These are phyloP conservation scores for Schizophyllum amplum DNA, from an alignment of 1,284 basidiomycete genomes.

Conservation along the genomic window DNA sequence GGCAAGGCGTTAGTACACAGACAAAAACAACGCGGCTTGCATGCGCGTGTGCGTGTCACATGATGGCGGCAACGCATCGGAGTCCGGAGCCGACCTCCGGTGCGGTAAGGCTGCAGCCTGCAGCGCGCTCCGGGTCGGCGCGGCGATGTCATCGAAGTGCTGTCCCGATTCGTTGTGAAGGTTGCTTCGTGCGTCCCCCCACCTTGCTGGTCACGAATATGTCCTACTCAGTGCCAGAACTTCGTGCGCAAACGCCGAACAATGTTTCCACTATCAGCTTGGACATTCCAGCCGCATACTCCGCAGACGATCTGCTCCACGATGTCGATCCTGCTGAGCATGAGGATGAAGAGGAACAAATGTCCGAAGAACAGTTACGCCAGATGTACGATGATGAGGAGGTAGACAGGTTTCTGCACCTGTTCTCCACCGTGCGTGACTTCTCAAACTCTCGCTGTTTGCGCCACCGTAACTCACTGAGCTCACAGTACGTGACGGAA, in stretches of 20 bases:
- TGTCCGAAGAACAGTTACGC: conserved; percentile 38
- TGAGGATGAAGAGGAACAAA: conserved; percentile 14
- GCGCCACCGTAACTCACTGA: not conserved
- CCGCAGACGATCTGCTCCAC: not conserved
- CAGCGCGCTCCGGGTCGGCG: too few relatives aligned
- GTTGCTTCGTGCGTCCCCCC: too few relatives aligned
- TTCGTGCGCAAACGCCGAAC: too few relatives aligned
- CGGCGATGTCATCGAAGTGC: too few relatives aligned
- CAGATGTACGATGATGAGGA: conserved; percentile 57
- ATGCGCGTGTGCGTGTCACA: not conserved
- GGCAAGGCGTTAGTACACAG: too few relatives aligned
- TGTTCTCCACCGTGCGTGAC: conserved; percentile 47
- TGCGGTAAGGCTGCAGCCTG: too few relatives aligned
- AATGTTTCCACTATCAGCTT: not conserved
- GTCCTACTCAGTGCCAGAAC: too few relatives aligned
- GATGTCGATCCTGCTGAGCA: conserved; percentile 6
- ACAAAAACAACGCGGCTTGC: not conserved
- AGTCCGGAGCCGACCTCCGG: too few relatives aligned
- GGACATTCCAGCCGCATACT: not conserved
- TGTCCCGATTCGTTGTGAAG: too few relatives aligned
- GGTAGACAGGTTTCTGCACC: conserved; percentile 44
- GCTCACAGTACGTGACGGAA: conserved; percentile 53
- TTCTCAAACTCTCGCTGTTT: conserved; percentile 17
- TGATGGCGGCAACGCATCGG: too few relatives aligned
- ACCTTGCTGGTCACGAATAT: too few relatives aligned